Evolutionary conservation across 83 land plant genomes (phyloP).

Genomic region (Picea abies): DNA sequence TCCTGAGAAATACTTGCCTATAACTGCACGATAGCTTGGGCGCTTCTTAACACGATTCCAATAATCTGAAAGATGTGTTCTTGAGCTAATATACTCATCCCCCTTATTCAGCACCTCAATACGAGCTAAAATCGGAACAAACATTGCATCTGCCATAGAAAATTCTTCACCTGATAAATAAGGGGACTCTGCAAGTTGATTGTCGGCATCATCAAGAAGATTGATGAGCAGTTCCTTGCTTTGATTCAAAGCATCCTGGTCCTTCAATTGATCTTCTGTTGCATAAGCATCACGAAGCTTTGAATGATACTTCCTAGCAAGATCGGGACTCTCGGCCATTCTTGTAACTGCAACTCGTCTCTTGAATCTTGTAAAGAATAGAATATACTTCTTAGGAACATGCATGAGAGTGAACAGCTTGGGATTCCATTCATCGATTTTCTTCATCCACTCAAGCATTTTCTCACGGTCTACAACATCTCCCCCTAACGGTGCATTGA

Average conservation of each 20-base stretch:
- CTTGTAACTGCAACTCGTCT: conserved; percentile 75
- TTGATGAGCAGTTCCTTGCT: conserved; percentile 49
- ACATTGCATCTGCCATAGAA: conserved; percentile 76
- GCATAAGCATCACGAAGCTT: conserved; percentile 76
- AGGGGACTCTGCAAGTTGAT: conserved; percentile 36
- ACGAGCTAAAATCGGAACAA: conserved; percentile 70
- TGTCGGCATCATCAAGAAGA: conserved; percentile 78
- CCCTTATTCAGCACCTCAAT: conserved; percentile 53
- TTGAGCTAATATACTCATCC: conserved; percentile 49
- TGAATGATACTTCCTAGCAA: conserved; percentile 66
- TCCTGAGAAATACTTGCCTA: conserved; percentile 71
- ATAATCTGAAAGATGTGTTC: conserved; percentile 61
- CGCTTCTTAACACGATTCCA: conserved; percentile 60
- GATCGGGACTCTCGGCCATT: conserved; percentile 76
- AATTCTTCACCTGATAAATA: conserved; percentile 75
- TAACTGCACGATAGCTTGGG: conserved; percentile 62
- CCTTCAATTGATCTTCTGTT: conserved; percentile 66
- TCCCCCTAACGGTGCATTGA: conserved; percentile 44
- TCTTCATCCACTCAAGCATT: conserved; percentile 62
- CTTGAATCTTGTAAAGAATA: conserved; percentile 58
- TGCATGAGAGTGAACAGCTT: conserved; percentile 74
- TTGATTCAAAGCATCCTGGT: conserved; percentile 37
- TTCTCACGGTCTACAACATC: conserved; percentile 25
- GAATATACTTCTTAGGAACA: conserved; percentile 55
- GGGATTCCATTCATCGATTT: conserved; percentile 81